A percentile compares a stretch with the other conserved stretches of the same genome.
Conservation (phyloP, 192 early-diverging fungal genomes). For the Gaertneriomyces sp. region DNA sequence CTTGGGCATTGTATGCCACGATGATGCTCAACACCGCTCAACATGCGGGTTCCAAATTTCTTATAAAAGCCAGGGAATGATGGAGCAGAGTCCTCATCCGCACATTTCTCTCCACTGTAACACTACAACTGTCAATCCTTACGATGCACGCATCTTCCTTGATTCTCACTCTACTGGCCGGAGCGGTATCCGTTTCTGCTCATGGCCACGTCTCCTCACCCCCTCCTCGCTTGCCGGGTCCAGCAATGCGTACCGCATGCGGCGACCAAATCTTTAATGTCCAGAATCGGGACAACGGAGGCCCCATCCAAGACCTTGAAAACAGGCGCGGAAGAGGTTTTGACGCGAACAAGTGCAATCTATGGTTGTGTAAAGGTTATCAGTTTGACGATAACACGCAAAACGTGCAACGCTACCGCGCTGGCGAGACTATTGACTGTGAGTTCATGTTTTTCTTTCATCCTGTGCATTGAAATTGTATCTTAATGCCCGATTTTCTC, state of each 20-base stretch:
- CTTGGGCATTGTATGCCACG: no score
- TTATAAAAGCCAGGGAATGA: no score
- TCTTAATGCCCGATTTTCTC: not conserved
- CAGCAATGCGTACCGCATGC: slow-evolving; percentile 6
- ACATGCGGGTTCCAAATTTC: no score
- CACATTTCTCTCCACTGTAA: no score
- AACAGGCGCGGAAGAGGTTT: slow-evolving; percentile 10
- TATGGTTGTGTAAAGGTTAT: slow-evolving; percentile 22
- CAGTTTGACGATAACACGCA: slow-evolving; percentile 9
- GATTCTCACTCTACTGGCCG: not conserved
- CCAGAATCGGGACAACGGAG: slow-evolving; percentile 6
- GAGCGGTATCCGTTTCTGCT: not conserved
- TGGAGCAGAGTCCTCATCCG: no score
- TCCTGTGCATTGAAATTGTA: no score
- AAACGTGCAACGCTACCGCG: not conserved
- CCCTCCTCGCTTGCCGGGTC: not conserved
- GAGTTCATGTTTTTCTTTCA: no score
- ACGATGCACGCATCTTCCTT: no score
- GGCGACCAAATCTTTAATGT: slow-evolving; percentile 8
- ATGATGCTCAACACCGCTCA: no score
- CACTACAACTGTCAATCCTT: no score
- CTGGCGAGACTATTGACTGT: not conserved
- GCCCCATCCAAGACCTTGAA: slow-evolving; percentile 10
- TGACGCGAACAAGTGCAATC: slow-evolving; percentile 5
- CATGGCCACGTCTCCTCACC: slow-evolving; percentile 11